Percentiles rank a stretch among this genome's conserved stretches.
These are phyloP conservation scores for Phytophthora macrochlamydospora DNA, from an alignment of 352 stramenopile species.

Conservation along the genomic window DNA sequence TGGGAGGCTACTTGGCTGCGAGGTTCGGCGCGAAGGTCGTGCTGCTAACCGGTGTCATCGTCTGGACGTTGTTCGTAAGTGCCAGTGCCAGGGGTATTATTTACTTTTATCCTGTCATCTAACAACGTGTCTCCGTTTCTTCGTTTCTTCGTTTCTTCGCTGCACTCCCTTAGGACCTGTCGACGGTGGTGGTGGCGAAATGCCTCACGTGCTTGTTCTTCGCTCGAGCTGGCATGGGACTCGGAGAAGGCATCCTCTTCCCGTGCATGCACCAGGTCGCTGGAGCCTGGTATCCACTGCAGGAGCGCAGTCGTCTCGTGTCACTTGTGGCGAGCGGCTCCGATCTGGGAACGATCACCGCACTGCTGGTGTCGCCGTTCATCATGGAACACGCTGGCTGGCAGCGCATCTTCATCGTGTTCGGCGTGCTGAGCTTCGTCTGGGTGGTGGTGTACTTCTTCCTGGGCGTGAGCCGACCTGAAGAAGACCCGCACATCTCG, in stretches of 20 bases:
- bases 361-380: constrained; percentile 74
- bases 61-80: constrained; percentile 85
- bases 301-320: constrained; percentile 83
- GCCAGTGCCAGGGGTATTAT: background rate
- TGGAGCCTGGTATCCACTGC: constrained; percentile 82
- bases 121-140: no score
- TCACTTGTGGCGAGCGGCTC: constrained; percentile 78
- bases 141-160: no score
- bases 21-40: constrained; percentile 78
- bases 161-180: constrained; percentile 49
- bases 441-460: constrained; percentile 71
- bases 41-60: constrained; percentile 71
- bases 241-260: constrained; percentile 88
- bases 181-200: constrained; percentile 68
- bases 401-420: constrained; percentile 80
- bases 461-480: constrained; percentile 67
- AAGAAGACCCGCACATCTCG: constrained; percentile 68
- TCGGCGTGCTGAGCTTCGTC: constrained; percentile 75
- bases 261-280: constrained; percentile 89
- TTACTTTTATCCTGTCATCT: no score
- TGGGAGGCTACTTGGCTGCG: constrained; percentile 74
- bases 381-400: constrained; percentile 70
- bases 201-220: constrained; percentile 76
- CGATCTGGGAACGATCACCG: constrained; percentile 82
- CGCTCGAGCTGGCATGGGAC: constrained; percentile 78